Conservation (phyloP, 2,329 filamentous ascomycete genomes). For the Pezicula rhizophila region DNA sequence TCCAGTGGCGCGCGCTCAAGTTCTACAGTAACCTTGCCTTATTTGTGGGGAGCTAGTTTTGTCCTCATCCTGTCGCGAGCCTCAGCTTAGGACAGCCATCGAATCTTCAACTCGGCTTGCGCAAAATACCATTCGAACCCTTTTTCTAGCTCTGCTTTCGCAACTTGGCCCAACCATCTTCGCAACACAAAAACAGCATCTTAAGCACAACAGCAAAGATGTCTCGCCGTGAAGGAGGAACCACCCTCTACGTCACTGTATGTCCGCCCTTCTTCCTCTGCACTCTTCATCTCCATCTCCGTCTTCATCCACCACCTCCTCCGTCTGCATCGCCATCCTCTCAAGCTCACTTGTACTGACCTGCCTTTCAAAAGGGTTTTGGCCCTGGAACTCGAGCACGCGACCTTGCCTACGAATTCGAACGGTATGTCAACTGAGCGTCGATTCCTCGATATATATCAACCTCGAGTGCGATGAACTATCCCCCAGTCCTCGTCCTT, state of each 20-base stretch:
- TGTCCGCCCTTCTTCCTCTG: conserved; percentile 6
- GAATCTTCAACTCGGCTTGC: neutral
- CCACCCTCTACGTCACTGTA: conserved; percentile 87
- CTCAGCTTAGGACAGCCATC: neutral
- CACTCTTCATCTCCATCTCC: conserved; percentile 11
- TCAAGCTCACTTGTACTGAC: neutral
- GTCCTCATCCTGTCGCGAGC: neutral
- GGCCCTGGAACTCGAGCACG: conserved; percentile 97
- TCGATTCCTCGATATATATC: conserved; percentile 39
- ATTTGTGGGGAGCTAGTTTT: too few relatives aligned
- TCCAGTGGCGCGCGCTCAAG: neutral
- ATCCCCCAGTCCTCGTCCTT: conserved; percentile 29
- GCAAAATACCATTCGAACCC: neutral
- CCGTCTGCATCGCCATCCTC: conserved; percentile 1
- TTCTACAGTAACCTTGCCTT: too few relatives aligned
- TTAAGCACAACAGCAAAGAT: conserved; percentile 39
- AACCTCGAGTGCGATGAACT: conserved; percentile 32
- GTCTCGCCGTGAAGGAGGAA: conserved; percentile 73
- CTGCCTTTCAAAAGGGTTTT: conserved; percentile 55
- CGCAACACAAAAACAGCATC: neutral
- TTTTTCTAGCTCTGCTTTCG: neutral
- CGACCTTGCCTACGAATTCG: conserved; percentile 99
- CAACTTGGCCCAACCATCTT: neutral
- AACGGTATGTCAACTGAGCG: conserved; percentile 82
- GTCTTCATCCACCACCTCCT: conserved; percentile 12